Conservation (phyloP, 371 early-diverging fungal species). For the Rhizopus sp. region DNA sequence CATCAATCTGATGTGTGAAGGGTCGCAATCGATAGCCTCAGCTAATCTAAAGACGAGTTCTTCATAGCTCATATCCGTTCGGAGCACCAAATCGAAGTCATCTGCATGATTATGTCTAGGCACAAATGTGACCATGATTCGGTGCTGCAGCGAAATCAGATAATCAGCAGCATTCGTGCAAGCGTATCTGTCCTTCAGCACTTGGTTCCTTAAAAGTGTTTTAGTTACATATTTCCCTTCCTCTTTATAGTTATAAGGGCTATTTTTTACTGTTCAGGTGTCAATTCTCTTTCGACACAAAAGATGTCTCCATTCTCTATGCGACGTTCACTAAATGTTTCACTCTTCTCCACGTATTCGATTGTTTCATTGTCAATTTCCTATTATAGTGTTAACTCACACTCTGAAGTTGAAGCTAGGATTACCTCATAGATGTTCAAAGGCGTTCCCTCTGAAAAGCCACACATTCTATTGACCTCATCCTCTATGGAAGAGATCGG, state of each 20-base stretch:
- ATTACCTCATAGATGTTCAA: slow-evolving; percentile 43
- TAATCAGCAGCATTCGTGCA: slow-evolving; percentile 57
- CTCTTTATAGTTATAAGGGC: too few relatives aligned
- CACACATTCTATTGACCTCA: slow-evolving; percentile 47
- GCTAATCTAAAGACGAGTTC: slow-evolving; percentile 16
- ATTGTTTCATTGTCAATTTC: slow-evolving; percentile 22
- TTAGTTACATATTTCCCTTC: too few relatives aligned
- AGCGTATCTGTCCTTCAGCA: slow-evolving; percentile 1
- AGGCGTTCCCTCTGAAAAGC: slow-evolving; percentile 2
- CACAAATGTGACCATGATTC: slow-evolving; percentile 68
- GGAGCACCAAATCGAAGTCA: slow-evolving; percentile 14
- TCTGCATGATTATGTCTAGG: slow-evolving; percentile 23
- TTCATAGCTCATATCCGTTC: slow-evolving; percentile 11
- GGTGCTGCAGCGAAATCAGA: slow-evolving; percentile 67
- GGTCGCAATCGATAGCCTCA: slow-evolving; percentile 7
- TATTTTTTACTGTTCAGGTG: slow-evolving; percentile 55
- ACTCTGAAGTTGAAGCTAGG: neutral
- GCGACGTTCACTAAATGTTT: slow-evolving; percentile 66
- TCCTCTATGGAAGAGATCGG: slow-evolving; percentile 62
- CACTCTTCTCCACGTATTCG: slow-evolving; percentile 60
- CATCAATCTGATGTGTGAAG: slow-evolving; percentile 15
- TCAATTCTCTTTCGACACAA: slow-evolving; percentile 66
- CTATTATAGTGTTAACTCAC: neutral
- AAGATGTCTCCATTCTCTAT: slow-evolving; percentile 86
- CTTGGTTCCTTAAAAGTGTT: neutral